These are phyloP conservation scores for Tetradesmus obliquus DNA, from an alignment of 139 green algal species.

Conservation along the genomic window DNA sequence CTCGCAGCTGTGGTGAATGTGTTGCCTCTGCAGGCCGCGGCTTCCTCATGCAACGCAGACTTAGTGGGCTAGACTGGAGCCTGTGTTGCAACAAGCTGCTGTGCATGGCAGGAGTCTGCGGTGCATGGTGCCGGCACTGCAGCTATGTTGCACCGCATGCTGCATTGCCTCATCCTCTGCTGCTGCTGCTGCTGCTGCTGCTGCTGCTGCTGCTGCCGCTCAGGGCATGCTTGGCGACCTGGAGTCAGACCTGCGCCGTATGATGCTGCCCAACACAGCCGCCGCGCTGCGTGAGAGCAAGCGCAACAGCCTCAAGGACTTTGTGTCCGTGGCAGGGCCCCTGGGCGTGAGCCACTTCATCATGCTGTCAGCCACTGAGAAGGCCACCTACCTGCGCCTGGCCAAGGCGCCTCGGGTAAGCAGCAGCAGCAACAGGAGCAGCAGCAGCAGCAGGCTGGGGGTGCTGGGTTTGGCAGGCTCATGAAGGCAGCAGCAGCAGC, in stretches of 20 bases:
- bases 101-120: constrained; percentile 56
- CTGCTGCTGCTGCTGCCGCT: not conserved
- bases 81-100: not conserved
- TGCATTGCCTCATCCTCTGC: not conserved
- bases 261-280: constrained; percentile 96
- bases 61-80: not conserved
- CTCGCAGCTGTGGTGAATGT: too few relatives aligned
- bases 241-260: constrained; percentile 90
- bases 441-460: not conserved
- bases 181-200: not conserved
- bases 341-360: constrained; percentile 97
- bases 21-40: too few relatives aligned
- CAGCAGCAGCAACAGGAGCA: not conserved
- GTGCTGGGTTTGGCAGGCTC: not conserved
- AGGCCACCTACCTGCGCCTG: constrained; percentile 87
- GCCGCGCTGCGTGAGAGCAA: constrained; percentile 79
- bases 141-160: too few relatives aligned
- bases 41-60: too few relatives aligned
- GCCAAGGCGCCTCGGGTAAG: constrained; percentile 86
- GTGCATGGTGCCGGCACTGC: constrained; percentile 76
- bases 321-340: constrained; percentile 94
- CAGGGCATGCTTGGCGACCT: constrained; percentile 82
- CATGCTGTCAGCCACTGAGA: constrained; percentile 91
- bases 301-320: constrained; percentile 90
- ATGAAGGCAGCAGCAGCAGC: not conserved